Base-by-base conservation (phyloP, 345 rosid species). In the Firmiana major region DNA sequence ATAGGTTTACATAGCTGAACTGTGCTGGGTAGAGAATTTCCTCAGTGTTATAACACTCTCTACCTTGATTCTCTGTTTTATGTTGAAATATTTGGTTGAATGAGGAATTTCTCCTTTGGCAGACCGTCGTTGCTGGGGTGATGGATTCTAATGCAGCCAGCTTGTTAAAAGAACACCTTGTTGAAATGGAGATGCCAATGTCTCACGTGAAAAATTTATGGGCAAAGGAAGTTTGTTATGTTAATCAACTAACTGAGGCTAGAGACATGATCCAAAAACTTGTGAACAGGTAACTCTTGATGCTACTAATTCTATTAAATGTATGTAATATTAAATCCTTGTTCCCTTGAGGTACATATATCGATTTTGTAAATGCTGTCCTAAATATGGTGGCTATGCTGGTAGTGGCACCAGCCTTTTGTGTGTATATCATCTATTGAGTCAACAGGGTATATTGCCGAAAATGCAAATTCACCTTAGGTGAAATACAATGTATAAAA, bases 211-310 rank as follows among this genome's bases (percentile, higher is more conserved):
- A 77, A 77, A 87, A 88, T 75, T 51, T 93, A 70, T 90, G 98
- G 94, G 93, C 89, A 45, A 53, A 28, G 68, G 91, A 90, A 78
- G 90, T 93, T 80, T 62, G 74, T 38, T 65, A 65, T 59, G 79
- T 81, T 40, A 78, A 91, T 75, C 82, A 84, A 45, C 88, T 86
- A 48, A 75, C 73, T 1, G 90, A 90, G 82, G 94, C 93, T 65
- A 83, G 92, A 81, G 84, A 81, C 19, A 7, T 68, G 72, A 45
- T 45, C 38, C 55, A 68, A 68, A 49, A 43, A 45, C 38, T 45
- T 43, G 11, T 24, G 24, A 22, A 24, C 16, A 22, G 36, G 36
- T 67, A 67, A 43, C n/a, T 67, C 21, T 43, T 1, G n/a, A 43
- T 67, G 54, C 21, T 45, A 43, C 34, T 26, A 43, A 2, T 17